These are phyloP conservation scores for Albophoma yamanashiensis DNA, from an alignment of 2,329 filamentous ascomycete species.

Conservation along the genomic window DNA sequence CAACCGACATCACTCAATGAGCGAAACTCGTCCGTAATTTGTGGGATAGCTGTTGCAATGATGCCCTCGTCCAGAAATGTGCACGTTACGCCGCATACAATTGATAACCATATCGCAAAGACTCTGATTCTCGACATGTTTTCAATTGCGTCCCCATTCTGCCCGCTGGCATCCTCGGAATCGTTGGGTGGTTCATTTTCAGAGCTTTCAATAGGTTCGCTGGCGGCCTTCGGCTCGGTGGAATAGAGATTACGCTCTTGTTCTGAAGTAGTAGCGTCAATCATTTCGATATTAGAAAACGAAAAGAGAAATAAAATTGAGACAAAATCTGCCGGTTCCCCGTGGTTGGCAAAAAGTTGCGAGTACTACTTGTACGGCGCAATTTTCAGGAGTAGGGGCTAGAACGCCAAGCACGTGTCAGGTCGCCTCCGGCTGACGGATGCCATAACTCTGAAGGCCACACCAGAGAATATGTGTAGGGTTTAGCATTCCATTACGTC, in stretches of 20 bases:
- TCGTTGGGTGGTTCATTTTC: background rate
- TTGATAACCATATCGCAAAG: background rate
- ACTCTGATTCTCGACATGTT: background rate
- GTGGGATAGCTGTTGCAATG: background rate
- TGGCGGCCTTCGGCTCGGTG: background rate
- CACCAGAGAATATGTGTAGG: background rate
- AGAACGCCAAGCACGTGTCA: background rate
- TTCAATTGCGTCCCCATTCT: background rate
- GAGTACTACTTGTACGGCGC: too few relatives aligned
- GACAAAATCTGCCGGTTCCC: background rate
- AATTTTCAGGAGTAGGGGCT: background rate
- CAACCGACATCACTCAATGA: background rate
- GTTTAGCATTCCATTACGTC: background rate
- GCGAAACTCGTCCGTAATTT: conserved; percentile 1
- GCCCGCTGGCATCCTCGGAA: background rate
- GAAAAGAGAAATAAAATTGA: background rate
- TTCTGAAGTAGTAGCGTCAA: background rate
- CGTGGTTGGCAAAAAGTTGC: background rate
- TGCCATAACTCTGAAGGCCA: background rate
- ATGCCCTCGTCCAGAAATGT: conserved; percentile 2
- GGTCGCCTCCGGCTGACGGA: background rate
- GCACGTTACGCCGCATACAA: conserved; percentile 1
- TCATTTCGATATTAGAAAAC: background rate
- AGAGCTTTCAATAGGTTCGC: background rate
- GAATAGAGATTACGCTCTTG: background rate